Base-by-base conservation (phyloP, 352 stramenopile species). In the Globisporangium ultimum region DNA sequence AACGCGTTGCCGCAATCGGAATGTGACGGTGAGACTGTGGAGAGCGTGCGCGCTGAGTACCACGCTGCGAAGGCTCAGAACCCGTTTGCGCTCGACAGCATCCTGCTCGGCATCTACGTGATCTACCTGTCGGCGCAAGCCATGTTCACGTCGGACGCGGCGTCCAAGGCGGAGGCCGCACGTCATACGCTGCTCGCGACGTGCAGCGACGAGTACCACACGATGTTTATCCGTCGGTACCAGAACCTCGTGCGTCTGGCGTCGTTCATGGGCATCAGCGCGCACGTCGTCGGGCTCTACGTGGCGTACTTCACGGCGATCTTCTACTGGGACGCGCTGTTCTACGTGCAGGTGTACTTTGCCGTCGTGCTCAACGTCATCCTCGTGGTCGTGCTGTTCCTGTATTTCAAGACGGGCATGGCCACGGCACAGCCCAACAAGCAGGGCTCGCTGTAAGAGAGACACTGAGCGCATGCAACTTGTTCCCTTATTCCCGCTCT, bases 251-350 rank as follows among this genome's bases (percentile, higher is more conserved):
- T 91, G 59, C 81, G 84, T 32, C 47, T 91, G 21, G 84, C 84
- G 46, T 93, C 84, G 40, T 91, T 90, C 64, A 77, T 93, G 68
- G 84, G 84, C 53, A 91, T 93, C 66, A 89, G 78, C 58, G 78
- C 84, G 14, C 84, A 93, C 58, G 71, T 93, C 41, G 74, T 76
- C 9, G 81, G 73, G 5, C 59, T 93, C 12, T 93, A 93, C 58
- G 53, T 91, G 18, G 69, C 79, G 6, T 93, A 91, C 52, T 80
- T 83, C 13, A 55, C 71, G 17, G 80, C 84, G 21, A 87, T 89
- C 45, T 89, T 78, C 65, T 66, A 86, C 65, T 93, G 80, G 79
- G 80, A 91, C 42, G 72, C 65, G 50, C 73, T 93, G 36, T 88
- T 71, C 55, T 91, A 88, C 68, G 74, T 91, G 65, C 80, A 91